A percentile compares a stretch with the other conserved stretches of the same genome.
Evolutionary conservation across 805 yeast species (phyloP).

Genomic region (Yarrowia deformans): DNA sequence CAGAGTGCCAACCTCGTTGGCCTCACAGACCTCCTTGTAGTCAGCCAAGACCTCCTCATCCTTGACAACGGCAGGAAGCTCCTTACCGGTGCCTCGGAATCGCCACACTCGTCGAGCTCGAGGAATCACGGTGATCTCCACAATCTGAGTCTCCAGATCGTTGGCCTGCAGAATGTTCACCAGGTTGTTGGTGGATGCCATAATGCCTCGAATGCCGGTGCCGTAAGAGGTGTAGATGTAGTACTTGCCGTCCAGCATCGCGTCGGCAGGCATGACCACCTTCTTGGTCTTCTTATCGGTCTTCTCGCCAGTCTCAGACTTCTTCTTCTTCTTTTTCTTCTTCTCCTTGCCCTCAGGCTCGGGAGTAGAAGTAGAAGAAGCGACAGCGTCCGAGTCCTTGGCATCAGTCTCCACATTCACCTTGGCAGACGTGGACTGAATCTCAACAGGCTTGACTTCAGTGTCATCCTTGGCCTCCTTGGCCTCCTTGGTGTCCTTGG

Average conservation of each 20-base stretch:
- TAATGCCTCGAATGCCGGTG: slow-evolving; percentile 78
- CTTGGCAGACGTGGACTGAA: slow-evolving; percentile 37
- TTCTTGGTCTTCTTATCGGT: slow-evolving; percentile 24
- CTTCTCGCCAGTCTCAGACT: slow-evolving; percentile 12
- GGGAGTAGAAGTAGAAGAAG: slow-evolving; percentile 39
- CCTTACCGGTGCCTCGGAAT: slow-evolving; percentile 66
- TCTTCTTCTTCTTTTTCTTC: slow-evolving; percentile 28
- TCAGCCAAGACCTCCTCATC: slow-evolving; percentile 80
- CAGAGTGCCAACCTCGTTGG: slow-evolving; percentile 28
- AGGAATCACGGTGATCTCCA: slow-evolving; percentile 87
- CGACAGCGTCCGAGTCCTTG: slow-evolving; percentile 38
- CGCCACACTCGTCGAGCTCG: slow-evolving; percentile 88
- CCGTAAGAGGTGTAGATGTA: slow-evolving; percentile 85
- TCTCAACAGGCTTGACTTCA: slow-evolving; percentile 42
- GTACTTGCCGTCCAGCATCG: slow-evolving; percentile 38
- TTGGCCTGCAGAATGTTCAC: slow-evolving; percentile 78
- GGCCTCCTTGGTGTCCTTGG: slow-evolving; percentile 2
- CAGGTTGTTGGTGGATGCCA: slow-evolving; percentile 76
- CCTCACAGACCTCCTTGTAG: slow-evolving; percentile 37
- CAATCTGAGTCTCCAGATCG: slow-evolving; percentile 66
- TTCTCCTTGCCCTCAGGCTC: slow-evolving; percentile 27
- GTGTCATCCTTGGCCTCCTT: slow-evolving; percentile 1
- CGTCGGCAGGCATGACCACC: slow-evolving; percentile 35
- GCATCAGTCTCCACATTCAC: slow-evolving; percentile 25
- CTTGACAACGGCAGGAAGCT: slow-evolving; percentile 85